Conservation (phyloP, 768 basidiomycete genomes). For the Boletus barrowsii region DNA sequence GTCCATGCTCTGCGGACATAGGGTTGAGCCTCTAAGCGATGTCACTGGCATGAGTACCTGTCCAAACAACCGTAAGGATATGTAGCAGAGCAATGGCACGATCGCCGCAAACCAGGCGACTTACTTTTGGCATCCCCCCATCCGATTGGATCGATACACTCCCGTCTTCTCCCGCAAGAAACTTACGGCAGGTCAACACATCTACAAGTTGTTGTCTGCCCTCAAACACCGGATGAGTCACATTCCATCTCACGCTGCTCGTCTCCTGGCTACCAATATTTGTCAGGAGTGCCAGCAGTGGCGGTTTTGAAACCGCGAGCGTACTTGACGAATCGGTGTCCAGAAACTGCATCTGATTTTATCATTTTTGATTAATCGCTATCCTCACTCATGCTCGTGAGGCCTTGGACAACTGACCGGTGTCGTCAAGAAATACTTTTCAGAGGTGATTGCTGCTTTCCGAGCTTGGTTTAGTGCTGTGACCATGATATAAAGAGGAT, state of each 20-base stretch:
- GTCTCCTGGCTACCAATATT: slow-evolving; percentile 46
- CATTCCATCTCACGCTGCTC: slow-evolving; percentile 38
- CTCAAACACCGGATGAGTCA: slow-evolving; percentile 40
- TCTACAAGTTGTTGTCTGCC: slow-evolving; percentile 47
- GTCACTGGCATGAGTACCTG: slow-evolving; percentile 37
- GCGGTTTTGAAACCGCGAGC: slow-evolving; percentile 52
- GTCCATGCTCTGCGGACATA: slow-evolving; percentile 18
- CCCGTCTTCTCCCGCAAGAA: slow-evolving; percentile 39
- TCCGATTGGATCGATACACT: slow-evolving; percentile 37
- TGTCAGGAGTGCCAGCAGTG: slow-evolving; percentile 54
- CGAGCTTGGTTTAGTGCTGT: slow-evolving; percentile 51
- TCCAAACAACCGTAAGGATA: background rate
- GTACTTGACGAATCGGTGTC: slow-evolving; percentile 36
- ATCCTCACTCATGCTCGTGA: background rate
- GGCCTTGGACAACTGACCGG: slow-evolving; percentile 33
- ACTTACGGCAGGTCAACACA: slow-evolving; percentile 45
- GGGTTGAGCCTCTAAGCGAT: slow-evolving; percentile 20
- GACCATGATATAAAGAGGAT: slow-evolving; percentile 47
- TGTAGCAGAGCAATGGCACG: background rate
- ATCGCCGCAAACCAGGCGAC: background rate
- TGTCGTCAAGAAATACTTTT: slow-evolving; percentile 45
- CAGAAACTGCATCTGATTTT: slow-evolving; percentile 45
- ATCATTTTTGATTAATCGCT: background rate
- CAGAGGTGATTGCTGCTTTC: slow-evolving; percentile 44
- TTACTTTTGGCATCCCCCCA: slow-evolving; percentile 47